phyloP scores from a whole-genome alignment of 2,329 filamentous ascomycete genomes.

The Clarireedia monteithiana region DNA sequence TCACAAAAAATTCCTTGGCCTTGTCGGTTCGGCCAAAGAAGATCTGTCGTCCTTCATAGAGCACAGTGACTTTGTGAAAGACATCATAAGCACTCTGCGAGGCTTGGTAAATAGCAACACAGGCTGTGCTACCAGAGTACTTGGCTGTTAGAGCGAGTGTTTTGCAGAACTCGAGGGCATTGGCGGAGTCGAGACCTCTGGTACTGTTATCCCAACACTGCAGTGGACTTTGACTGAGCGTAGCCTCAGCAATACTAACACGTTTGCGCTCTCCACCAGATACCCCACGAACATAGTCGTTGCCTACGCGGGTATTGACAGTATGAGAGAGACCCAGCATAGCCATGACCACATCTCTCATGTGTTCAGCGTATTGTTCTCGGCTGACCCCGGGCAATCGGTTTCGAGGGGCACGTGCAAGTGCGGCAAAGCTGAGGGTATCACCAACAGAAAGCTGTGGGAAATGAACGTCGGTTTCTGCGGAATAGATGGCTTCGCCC shows the following conservation, averaged over 20 bases:
- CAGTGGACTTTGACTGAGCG: conserved; percentile 45
- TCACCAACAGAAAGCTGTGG: conserved; percentile 67
- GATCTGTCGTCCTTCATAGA: conserved; percentile 61
- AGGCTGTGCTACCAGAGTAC: conserved; percentile 52
- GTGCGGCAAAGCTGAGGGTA: conserved; percentile 66
- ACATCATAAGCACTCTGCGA: conserved; percentile 59
- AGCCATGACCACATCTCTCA: conserved; percentile 56
- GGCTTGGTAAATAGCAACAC: conserved; percentile 68
- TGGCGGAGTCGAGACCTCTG: conserved; percentile 65
- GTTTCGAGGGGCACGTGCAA: conserved; percentile 58
- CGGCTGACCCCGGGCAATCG: conserved; percentile 46
- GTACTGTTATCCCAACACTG: conserved; percentile 38
- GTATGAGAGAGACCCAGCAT: conserved; percentile 63
- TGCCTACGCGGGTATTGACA: conserved; percentile 65
- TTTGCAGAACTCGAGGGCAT: conserved; percentile 62
- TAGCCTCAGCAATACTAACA: conserved; percentile 74
- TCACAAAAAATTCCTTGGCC: conserved; percentile 60
- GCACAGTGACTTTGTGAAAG: conserved; percentile 60
- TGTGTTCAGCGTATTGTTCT: conserved; percentile 37
- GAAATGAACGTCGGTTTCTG: conserved; percentile 70
- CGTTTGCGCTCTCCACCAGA: conserved; percentile 69
- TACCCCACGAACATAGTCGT: conserved; percentile 63
- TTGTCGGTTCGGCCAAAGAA: conserved; percentile 58
- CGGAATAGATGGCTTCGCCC: conserved; percentile 64
- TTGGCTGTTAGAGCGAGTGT: conserved; percentile 58